Percentiles rank a stretch among this genome's conserved stretches.
Conservation (phyloP, 2,329 filamentous ascomycete genomes). For the Cordyceps javanica region DNA sequence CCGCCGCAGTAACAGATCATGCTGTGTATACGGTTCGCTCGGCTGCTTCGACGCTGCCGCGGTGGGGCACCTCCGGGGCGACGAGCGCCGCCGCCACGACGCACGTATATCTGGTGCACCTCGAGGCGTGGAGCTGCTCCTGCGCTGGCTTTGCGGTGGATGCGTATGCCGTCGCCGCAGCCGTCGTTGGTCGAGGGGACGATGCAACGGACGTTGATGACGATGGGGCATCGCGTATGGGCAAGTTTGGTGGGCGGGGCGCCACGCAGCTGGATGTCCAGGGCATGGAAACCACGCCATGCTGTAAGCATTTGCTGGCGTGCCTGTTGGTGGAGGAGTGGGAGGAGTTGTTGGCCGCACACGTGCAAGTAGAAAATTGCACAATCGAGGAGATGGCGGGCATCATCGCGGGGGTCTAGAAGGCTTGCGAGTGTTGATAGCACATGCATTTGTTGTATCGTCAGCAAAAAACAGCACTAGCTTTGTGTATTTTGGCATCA, state of each 20-base stretch:
- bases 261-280: conserved; percentile 25
- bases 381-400: conserved; percentile 66
- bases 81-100: conserved; percentile 11
- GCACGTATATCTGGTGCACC: conserved; percentile 61
- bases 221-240: conserved; percentile 11
- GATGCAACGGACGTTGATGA: background rate
- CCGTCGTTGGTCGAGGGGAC: too few relatives aligned
- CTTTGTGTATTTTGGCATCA: background rate
- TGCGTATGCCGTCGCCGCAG: conserved; percentile 53
- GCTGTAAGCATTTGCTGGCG: conserved; percentile 85
- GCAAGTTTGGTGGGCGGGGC: conserved; percentile 47
- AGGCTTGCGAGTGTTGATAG: background rate
- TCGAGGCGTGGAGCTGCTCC: conserved; percentile 78
- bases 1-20: too few relatives aligned
- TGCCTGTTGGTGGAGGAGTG: conserved; percentile 70
- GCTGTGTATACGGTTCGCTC: conserved; percentile 16
- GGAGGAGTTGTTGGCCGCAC: conserved; percentile 45
- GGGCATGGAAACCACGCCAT: conserved; percentile 40
- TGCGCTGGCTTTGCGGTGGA: conserved; percentile 79
- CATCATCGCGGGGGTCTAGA: conserved; percentile 45
- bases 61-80: background rate
- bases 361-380: conserved; percentile 49
- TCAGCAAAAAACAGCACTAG: background rate
- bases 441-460: background rate
- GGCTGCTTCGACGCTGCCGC: conserved; percentile 20